phyloP scores from a whole-genome alignment of 768 basidiomycete genomes.

The Mycena epipterygia region DNA sequence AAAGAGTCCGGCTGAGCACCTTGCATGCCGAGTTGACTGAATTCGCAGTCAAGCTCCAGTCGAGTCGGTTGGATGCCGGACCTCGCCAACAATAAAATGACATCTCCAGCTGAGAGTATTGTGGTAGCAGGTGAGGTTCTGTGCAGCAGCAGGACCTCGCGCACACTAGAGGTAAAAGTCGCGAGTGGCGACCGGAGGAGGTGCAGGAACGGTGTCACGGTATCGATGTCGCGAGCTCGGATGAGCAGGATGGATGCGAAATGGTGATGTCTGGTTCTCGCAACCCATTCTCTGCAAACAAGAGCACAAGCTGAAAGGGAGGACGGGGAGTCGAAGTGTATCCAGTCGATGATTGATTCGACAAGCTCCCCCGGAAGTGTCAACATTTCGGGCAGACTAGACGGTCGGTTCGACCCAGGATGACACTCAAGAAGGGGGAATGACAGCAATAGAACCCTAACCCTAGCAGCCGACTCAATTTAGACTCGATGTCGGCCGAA shows the following conservation, averaged over 20 bases:
- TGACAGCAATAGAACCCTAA: too few species aligned
- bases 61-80: not conserved
- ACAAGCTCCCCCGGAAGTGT: conserved; percentile 10
- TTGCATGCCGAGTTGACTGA: conserved; percentile 1
- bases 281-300: conserved; percentile 18
- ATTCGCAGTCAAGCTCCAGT: conserved; percentile 17
- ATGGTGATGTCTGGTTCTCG: conserved; percentile 17
- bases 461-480: too few species aligned
- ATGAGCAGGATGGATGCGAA: conserved; percentile 10
- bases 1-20: not conserved
- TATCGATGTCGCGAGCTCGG: conserved; percentile 8
- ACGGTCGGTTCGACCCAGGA: too few species aligned
- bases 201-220: conserved; percentile 8
- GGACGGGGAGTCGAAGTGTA: not conserved
- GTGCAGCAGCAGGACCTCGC: conserved; percentile 9
- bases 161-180: conserved; percentile 11
- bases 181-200: conserved; percentile 11
- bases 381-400: not conserved
- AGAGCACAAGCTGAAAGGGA: conserved; percentile 15
- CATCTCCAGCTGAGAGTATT: conserved; percentile 23
- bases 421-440: too few species aligned
- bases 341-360: conserved; percentile 24
- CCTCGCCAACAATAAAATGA: not conserved
- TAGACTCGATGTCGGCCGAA: too few species aligned
- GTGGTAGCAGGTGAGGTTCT: conserved; percentile 13